Conservation (phyloP, 805 yeast genomes). For the Monosporozyma solicola region DNA sequence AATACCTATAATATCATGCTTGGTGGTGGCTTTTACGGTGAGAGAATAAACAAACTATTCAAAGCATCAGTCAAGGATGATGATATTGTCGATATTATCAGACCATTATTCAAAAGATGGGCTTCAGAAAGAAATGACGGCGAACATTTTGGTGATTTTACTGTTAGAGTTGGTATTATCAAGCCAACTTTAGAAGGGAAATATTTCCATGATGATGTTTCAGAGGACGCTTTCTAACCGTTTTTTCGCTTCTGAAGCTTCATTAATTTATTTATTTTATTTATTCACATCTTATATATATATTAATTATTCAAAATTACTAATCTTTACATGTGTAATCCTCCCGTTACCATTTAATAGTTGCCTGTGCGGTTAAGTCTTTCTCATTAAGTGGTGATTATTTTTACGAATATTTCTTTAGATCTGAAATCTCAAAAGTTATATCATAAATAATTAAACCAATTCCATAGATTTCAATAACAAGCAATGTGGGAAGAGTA, state of each 20-base stretch:
- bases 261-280: neutral
- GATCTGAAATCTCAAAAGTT: neutral
- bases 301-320: neutral
- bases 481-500: neutral
- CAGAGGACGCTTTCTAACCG: conserved; percentile 52
- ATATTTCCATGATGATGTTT: conserved; percentile 88
- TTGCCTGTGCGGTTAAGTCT: neutral
- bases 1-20: conserved; percentile 90
- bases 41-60: conserved; percentile 83
- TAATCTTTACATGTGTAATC: no score
- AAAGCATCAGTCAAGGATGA: conserved; percentile 84
- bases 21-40: conserved; percentile 94
- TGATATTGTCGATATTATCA: conserved; percentile 67
- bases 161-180: conserved; percentile 78
- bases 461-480: no score
- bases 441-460: neutral
- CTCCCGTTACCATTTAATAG: no score
- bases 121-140: conserved; percentile 82
- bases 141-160: conserved; percentile 93
- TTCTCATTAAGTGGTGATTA: neutral
- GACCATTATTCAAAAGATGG: conserved; percentile 90
- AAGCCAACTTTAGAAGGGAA: conserved; percentile 85
- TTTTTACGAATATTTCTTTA: neutral
- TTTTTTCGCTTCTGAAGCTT: neutral
- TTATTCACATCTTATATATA: neutral